Evolutionary conservation across 2,329 filamentous ascomycete genomes (phyloP).

Genomic region (Periglandula ipomoeae): DNA sequence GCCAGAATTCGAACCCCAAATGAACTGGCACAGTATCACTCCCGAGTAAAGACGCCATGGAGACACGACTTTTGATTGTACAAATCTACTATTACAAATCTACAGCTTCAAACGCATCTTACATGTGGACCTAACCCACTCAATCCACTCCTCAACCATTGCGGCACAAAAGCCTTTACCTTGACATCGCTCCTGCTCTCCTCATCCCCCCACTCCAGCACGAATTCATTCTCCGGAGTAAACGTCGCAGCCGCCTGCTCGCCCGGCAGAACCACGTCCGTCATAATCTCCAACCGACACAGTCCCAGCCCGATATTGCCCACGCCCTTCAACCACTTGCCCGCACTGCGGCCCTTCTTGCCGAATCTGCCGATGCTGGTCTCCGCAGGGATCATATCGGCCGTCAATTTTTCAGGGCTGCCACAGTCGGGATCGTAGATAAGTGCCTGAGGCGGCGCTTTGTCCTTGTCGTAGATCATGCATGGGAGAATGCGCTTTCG

Average conservation of each 20-base stretch:
- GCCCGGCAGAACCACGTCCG: conserved; percentile 62
- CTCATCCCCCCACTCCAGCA: conserved; percentile 42
- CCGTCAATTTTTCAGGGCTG: conserved; percentile 18
- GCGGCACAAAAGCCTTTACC: conserved; percentile 75
- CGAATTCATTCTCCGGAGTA: conserved; percentile 52
- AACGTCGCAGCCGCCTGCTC: conserved; percentile 56
- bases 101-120: background rate
- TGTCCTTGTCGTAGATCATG: conserved; percentile 51
- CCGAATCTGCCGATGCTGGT: conserved; percentile 41
- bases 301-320: conserved; percentile 83
- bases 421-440: conserved; percentile 33
- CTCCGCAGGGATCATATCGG: conserved; percentile 31
- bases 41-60: background rate
- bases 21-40: background rate
- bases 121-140: background rate
- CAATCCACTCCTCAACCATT: conserved; percentile 52
- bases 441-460: conserved; percentile 29
- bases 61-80: background rate
- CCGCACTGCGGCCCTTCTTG: conserved; percentile 60
- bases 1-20: too few relatives aligned
- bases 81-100: background rate
- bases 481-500: conserved; percentile 83
- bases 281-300: conserved; percentile 87
- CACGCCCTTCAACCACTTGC: conserved; percentile 69
- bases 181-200: conserved; percentile 30